A percentile compares a stretch with the other conserved stretches of the same genome.
Evolutionary conservation across 2,329 filamentous ascomycete genomes (phyloP).

Genomic region (Sordariomycetes sp.): DNA sequence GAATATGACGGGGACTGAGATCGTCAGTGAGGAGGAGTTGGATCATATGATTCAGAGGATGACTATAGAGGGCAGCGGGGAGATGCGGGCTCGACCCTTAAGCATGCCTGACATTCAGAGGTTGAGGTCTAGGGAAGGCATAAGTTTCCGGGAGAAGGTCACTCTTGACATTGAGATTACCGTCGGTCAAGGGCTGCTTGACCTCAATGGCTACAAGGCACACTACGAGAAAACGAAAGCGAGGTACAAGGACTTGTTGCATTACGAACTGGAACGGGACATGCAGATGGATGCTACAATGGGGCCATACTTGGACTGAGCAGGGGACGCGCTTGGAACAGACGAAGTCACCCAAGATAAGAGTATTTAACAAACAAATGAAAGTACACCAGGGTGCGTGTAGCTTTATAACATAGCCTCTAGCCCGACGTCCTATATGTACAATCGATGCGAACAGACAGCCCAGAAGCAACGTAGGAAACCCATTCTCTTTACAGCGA

Average conservation of each 20-base stretch:
- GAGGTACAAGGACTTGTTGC: background rate
- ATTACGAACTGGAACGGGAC: background rate
- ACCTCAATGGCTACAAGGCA: conserved; percentile 14
- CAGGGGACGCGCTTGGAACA: background rate
- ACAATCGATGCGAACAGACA: conserved; percentile 24
- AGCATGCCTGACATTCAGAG: background rate
- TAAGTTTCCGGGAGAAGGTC: conserved; percentile 1
- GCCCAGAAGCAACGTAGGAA: conserved; percentile 1
- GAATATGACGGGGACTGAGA: too few relatives aligned
- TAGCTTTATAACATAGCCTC: conserved; percentile 7
- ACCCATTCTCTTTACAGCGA: conserved; percentile 10
- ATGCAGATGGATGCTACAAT: background rate
- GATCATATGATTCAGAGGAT: conserved; percentile 20
- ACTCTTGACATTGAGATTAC: background rate
- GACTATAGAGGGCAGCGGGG: too few relatives aligned
- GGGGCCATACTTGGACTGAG: conserved; percentile 1
- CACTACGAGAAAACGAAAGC: background rate
- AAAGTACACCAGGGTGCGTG: conserved; percentile 2
- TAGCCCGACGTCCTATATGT: conserved; percentile 26
- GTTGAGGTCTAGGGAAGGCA: too few relatives aligned
- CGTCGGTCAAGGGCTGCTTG: conserved; percentile 2
- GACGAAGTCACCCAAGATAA: background rate
- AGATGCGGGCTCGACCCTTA: background rate
- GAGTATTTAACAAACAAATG: background rate
- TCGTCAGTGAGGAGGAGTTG: conserved; percentile 8